phyloP scores from a whole-genome alignment of 2,329 filamentous ascomycete genomes.

The Aspergillus piperis region DNA sequence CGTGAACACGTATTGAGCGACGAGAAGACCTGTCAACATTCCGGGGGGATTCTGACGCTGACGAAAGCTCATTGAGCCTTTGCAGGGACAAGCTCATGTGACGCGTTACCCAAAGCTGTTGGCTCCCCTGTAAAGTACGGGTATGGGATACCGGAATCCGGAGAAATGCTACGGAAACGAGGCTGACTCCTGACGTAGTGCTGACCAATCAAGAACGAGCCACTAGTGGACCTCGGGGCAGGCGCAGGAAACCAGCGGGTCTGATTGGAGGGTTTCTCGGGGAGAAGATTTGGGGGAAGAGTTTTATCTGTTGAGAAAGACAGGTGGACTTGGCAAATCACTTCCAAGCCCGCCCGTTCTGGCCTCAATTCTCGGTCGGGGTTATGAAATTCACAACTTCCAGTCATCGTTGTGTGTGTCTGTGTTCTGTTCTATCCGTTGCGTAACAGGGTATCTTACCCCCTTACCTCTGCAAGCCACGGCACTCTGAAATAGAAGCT shows the following conservation, averaged over 20 bases:
- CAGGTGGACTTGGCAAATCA: neutral
- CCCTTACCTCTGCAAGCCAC: neutral
- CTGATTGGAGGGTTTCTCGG: neutral
- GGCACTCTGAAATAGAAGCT: neutral
- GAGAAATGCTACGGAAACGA: neutral
- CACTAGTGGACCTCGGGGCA: neutral
- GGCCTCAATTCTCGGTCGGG: neutral
- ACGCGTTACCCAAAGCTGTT: constrained; percentile 9
- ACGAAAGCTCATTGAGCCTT: neutral
- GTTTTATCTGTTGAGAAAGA: neutral
- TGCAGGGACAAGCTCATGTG: neutral
- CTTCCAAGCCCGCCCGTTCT: neutral
- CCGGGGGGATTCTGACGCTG: neutral
- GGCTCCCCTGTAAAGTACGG: neutral
- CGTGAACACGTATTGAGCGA: neutral
- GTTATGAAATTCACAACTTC: neutral
- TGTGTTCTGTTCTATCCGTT: neutral
- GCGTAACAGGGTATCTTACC: neutral
- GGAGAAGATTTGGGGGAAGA: too few species aligned
- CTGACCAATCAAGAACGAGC: neutral
- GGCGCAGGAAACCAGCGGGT: neutral
- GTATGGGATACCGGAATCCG: neutral
- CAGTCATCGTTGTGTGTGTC: neutral
- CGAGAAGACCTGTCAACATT: neutral
- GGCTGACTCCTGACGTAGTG: constrained; percentile 1